These are phyloP conservation scores for Arthrobotrys megalospora DNA, from an alignment of 2,329 filamentous ascomycete species.

Conservation along the genomic window DNA sequence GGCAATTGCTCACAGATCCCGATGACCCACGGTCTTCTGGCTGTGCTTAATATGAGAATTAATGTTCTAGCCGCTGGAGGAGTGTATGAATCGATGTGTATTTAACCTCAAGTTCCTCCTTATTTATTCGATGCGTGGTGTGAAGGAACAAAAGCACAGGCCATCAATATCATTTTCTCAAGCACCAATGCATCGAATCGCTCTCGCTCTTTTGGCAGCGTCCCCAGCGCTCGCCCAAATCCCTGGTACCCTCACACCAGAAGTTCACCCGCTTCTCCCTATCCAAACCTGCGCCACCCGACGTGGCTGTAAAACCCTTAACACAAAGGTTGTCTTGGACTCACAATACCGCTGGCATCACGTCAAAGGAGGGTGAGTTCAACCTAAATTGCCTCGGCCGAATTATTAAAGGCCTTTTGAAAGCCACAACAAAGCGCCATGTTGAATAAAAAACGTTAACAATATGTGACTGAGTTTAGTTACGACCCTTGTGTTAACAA, in stretches of 20 bases:
- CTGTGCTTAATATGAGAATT: background rate
- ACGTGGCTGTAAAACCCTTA: slow-evolving; percentile 72
- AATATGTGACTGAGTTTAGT: background rate
- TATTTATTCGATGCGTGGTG: slow-evolving; percentile 1
- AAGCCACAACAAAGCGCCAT: slow-evolving; percentile 17
- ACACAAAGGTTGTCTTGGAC: slow-evolving; percentile 72
- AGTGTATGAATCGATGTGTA: background rate
- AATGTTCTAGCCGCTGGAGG: background rate
- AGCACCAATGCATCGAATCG: slow-evolving; percentile 24
- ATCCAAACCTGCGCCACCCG: slow-evolving; percentile 72
- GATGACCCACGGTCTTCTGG: background rate
- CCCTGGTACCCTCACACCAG: slow-evolving; percentile 70
- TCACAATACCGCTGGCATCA: slow-evolving; percentile 75
- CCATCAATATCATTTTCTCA: background rate
- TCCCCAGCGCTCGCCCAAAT: slow-evolving; percentile 70
- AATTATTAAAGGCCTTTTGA: background rate
- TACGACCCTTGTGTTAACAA: slow-evolving; percentile 54
- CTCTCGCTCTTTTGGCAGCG: slow-evolving; percentile 32
- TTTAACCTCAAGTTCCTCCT: background rate
- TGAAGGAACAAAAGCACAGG: background rate
- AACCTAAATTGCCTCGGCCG: background rate
- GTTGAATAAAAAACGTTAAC: background rate
- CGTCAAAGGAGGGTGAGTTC: slow-evolving; percentile 63
- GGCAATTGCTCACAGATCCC: slow-evolving; percentile 11
- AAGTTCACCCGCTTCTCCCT: slow-evolving; percentile 72